A percentile compares a stretch with the other conserved stretches of the same genome.
Conservation (phyloP, 2,329 filamentous ascomycete species). For the Aspergillus chevalieri region DNA sequence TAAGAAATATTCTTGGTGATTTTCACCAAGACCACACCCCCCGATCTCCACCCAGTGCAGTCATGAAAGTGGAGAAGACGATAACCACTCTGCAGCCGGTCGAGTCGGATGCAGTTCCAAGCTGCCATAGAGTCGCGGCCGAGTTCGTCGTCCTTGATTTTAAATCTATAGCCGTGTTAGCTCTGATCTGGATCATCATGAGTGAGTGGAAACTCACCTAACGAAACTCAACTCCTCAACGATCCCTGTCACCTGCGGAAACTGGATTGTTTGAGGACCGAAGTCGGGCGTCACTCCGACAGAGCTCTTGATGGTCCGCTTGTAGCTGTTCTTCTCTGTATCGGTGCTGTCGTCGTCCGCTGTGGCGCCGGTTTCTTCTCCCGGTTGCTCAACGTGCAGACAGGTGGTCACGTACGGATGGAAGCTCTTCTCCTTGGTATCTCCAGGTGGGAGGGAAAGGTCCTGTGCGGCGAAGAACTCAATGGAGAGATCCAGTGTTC, state of each 20-base stretch:
- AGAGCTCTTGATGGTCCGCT: conserved; percentile 51
- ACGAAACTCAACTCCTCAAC: conserved; percentile 67
- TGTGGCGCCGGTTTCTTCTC: conserved; percentile 40
- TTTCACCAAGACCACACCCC: conserved; percentile 67
- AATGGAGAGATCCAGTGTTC: conserved; percentile 61
- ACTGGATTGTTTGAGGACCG: conserved; percentile 53
- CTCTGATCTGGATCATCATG: not conserved
- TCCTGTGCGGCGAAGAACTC: conserved; percentile 71
- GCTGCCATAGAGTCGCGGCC: conserved; percentile 71
- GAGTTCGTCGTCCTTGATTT: conserved; percentile 80
- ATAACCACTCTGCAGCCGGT: conserved; percentile 69
- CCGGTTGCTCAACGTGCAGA: conserved; percentile 68
- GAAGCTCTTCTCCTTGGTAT: conserved; percentile 53
- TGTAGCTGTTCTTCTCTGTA: conserved; percentile 44
- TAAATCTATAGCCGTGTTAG: conserved; percentile 52
- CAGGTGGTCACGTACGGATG: conserved; percentile 73
- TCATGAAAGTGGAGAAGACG: conserved; percentile 73
- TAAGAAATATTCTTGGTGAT: conserved; percentile 52
- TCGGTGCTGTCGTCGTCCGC: conserved; percentile 44
- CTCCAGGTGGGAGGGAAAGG: conserved; percentile 59
- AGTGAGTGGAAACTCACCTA: conserved; percentile 48
- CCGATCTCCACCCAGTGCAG: conserved; percentile 57
- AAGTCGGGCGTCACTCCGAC: conserved; percentile 62
- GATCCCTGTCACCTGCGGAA: conserved; percentile 51
- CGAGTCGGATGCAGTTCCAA: conserved; percentile 83